These are phyloP conservation scores for Austroboletus olivaceoglutinosus DNA, from an alignment of 1,284 basidiomycete species.

Conservation along the genomic window DNA sequence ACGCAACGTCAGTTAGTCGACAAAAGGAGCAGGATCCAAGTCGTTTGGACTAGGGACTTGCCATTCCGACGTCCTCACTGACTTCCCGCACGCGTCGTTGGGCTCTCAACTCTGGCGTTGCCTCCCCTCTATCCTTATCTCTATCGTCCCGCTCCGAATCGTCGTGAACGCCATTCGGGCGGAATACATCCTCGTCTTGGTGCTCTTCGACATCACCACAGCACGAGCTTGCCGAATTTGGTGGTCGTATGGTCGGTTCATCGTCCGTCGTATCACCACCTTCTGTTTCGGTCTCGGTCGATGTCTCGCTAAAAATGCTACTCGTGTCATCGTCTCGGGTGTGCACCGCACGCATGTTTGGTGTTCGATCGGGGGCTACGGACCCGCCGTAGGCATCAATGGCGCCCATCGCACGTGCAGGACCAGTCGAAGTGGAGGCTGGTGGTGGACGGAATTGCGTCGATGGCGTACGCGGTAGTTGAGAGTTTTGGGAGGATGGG, in stretches of 20 bases:
- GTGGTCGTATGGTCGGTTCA: slow-evolving; percentile 69
- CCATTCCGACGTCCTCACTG: slow-evolving; percentile 33
- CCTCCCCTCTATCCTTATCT: slow-evolving; percentile 32
- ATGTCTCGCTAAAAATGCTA: slow-evolving; percentile 34
- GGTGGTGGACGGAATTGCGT: slow-evolving; percentile 21
- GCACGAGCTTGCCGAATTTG: slow-evolving; percentile 34
- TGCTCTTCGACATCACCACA: slow-evolving; percentile 28
- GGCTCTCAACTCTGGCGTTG: slow-evolving; percentile 30
- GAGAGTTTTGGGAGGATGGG: slow-evolving; percentile 26
- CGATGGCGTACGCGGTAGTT: slow-evolving; percentile 21
- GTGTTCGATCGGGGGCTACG: slow-evolving; percentile 31
- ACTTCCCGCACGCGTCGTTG: slow-evolving; percentile 27
- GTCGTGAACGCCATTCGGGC: slow-evolving; percentile 11
- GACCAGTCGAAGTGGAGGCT: slow-evolving; percentile 28
- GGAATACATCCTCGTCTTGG: slow-evolving; percentile 27
- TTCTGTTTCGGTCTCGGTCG: slow-evolving; percentile 39
- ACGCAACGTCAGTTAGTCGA: neutral
- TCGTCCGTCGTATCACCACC: slow-evolving; percentile 66
- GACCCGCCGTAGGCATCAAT: slow-evolving; percentile 49
- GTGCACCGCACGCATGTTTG: slow-evolving; percentile 29
- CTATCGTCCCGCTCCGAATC: slow-evolving; percentile 23
- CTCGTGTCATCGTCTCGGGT: slow-evolving; percentile 33
- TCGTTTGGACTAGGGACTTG: slow-evolving; percentile 24
- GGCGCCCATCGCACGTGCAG: slow-evolving; percentile 53
- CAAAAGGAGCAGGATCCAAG: neutral